These are phyloP conservation scores for Pseudopediastrum boryanum DNA, from an alignment of 139 green algal species.

Conservation along the genomic window DNA sequence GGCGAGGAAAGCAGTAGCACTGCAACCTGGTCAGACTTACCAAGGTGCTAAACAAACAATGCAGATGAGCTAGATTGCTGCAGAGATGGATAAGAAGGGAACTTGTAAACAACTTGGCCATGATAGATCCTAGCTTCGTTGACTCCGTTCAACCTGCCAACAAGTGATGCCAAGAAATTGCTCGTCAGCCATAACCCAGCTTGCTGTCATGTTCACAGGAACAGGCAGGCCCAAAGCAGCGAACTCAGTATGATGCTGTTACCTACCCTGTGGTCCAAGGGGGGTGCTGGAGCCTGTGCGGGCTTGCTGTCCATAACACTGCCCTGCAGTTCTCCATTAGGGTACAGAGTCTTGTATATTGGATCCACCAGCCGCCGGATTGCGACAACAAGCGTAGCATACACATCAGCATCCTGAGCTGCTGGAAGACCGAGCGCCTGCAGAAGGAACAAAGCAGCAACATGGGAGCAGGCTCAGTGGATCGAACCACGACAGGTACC, in stretches of 20 bases:
- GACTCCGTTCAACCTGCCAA: background rate
- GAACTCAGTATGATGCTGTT: background rate
- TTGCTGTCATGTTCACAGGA: background rate
- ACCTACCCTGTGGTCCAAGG: background rate
- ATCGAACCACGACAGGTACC: background rate
- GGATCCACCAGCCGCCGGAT: constrained; percentile 38
- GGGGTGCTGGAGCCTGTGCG: no score
- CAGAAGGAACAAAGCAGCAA: constrained; percentile 23
- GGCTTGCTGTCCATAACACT: constrained; percentile 27
- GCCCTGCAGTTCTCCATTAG: constrained; percentile 7
- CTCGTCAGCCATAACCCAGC: background rate
- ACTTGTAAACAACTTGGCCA: no score
- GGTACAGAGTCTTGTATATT: constrained; percentile 33
- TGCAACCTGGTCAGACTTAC: no score
- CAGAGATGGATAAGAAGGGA: no score
- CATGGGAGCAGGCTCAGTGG: background rate
- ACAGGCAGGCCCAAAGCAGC: no score
- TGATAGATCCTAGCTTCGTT: background rate
- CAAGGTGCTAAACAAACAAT: no score
- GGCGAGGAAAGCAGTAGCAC: no score
- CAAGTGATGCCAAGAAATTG: background rate
- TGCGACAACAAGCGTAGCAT: constrained; percentile 42
- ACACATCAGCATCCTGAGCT: constrained; percentile 48
- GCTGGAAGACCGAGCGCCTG: constrained; percentile 45
- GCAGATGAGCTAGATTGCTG: no score